A percentile compares a stretch with the other conserved stretches of the same genome.
Evolutionary conservation across 2,329 filamentous ascomycete genomes (phyloP).

Genomic region (Ceratocystis huliohia): DNA sequence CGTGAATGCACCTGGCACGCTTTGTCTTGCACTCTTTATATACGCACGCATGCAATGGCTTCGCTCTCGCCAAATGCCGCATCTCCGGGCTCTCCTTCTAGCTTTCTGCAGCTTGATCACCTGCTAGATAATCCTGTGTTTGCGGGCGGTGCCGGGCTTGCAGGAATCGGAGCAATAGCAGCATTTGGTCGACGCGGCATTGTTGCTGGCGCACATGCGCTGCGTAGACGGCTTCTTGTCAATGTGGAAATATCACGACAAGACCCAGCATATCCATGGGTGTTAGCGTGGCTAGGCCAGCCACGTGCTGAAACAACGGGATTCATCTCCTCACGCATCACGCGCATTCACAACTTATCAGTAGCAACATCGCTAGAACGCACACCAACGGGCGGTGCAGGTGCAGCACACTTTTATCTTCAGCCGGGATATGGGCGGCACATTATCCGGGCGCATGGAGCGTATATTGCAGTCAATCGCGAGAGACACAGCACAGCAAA

Average conservation of each 20-base stretch:
- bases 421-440: constrained; percentile 87
- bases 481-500: constrained; percentile 77
- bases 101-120: constrained; percentile 23
- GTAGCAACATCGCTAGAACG: constrained; percentile 42
- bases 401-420: constrained; percentile 62
- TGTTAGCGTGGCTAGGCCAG: constrained; percentile 85
- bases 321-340: constrained; percentile 46
- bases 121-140: constrained; percentile 53
- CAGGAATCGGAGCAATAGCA: constrained; percentile 69
- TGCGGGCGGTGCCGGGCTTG: constrained; percentile 74
- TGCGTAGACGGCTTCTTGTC: constrained; percentile 77
- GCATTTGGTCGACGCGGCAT: constrained; percentile 69
- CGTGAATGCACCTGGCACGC: not conserved
- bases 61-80: not conserved
- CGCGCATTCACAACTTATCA: constrained; percentile 47
- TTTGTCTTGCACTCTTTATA: not conserved
- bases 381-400: constrained; percentile 47
- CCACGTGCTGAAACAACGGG: constrained; percentile 51
- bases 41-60: not conserved
- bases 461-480: constrained; percentile 76
- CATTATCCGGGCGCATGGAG: constrained; percentile 71
- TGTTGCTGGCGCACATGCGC: constrained; percentile 56
- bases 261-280: constrained; percentile 87
- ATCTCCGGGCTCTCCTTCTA: constrained; percentile 5
- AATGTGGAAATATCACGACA: constrained; percentile 92